These are phyloP conservation scores for Lepidopterella palustris DNA, from an alignment of 495 filamentous ascomycete species.

Conservation along the genomic window DNA sequence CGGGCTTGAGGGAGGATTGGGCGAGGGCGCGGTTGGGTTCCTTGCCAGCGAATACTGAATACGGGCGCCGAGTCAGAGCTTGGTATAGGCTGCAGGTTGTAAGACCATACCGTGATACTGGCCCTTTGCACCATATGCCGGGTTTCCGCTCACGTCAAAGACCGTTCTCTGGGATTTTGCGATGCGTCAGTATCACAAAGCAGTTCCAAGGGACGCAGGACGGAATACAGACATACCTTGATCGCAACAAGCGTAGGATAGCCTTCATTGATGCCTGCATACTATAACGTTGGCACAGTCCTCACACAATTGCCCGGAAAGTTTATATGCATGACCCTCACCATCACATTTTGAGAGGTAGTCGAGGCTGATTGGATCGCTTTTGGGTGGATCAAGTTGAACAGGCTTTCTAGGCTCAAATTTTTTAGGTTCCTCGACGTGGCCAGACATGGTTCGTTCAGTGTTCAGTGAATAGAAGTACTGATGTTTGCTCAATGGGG, in stretches of 20 bases:
- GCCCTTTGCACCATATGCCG: slow-evolving; percentile 74
- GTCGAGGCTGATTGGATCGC: slow-evolving; percentile 71
- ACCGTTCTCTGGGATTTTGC: slow-evolving; percentile 58
- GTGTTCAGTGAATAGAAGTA: not conserved
- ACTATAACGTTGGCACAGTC: not conserved
- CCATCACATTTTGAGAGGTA: slow-evolving; percentile 77
- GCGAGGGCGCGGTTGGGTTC: slow-evolving; percentile 87
- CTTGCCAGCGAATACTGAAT: slow-evolving; percentile 84
- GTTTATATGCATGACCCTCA: slow-evolving; percentile 37
- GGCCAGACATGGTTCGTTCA: slow-evolving; percentile 22
- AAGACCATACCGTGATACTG: slow-evolving; percentile 70
- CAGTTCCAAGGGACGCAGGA: not conserved
- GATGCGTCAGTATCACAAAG: slow-evolving; percentile 10
- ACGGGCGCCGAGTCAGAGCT: slow-evolving; percentile 2
- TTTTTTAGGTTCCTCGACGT: slow-evolving; percentile 42
- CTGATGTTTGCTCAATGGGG: not conserved
- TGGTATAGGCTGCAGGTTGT: not conserved
- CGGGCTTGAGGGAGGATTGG: slow-evolving; percentile 74
- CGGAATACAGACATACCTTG: slow-evolving; percentile 47
- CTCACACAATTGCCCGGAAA: not conserved
- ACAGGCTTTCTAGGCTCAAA: slow-evolving; percentile 85
- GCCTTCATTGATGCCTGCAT: slow-evolving; percentile 52
- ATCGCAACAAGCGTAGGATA: slow-evolving; percentile 87
- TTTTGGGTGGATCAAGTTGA: slow-evolving; percentile 75
- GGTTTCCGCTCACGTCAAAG: slow-evolving; percentile 87